A percentile compares a stretch with the other conserved stretches of the same genome.
These are phyloP conservation scores for Pholiota adiposa DNA, from an alignment of 1,284 basidiomycete species.

Conservation along the genomic window DNA sequence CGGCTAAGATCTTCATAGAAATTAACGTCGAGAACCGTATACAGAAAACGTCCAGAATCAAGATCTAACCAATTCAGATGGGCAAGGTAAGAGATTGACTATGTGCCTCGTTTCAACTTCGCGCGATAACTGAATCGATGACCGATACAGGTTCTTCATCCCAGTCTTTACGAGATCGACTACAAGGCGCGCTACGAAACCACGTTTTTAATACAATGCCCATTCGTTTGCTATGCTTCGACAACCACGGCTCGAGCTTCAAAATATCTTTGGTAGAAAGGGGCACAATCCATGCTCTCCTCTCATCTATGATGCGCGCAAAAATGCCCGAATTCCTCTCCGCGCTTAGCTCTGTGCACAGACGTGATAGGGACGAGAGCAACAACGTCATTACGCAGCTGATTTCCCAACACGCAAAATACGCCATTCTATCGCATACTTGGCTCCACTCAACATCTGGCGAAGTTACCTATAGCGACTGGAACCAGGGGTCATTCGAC, in stretches of 20 bases:
- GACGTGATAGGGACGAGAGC: neutral
- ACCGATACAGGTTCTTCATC: neutral
- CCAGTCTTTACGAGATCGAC: neutral
- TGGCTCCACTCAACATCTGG: neutral
- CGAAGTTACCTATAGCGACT: neutral
- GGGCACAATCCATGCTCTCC: neutral
- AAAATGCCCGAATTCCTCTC: neutral
- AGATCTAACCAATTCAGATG: too few relatives aligned
- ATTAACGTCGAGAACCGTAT: too few relatives aligned
- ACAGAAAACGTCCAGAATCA: too few relatives aligned
- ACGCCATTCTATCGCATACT: neutral
- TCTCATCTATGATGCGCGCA: neutral
- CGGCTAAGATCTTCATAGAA: too few relatives aligned
- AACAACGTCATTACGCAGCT: neutral
- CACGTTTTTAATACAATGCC: neutral
- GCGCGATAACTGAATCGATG: neutral
- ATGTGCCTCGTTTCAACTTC: neutral
- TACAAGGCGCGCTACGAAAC: neutral
- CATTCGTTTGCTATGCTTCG: neutral
- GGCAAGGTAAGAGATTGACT: too few relatives aligned
- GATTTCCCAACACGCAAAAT: neutral
- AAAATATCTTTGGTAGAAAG: neutral
- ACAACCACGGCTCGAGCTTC: neutral
- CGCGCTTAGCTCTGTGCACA: too few relatives aligned
- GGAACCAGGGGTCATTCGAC: neutral